These are phyloP conservation scores for Gossypium trilobum DNA, from an alignment of 441 rosid species.

Conservation along the genomic window DNA sequence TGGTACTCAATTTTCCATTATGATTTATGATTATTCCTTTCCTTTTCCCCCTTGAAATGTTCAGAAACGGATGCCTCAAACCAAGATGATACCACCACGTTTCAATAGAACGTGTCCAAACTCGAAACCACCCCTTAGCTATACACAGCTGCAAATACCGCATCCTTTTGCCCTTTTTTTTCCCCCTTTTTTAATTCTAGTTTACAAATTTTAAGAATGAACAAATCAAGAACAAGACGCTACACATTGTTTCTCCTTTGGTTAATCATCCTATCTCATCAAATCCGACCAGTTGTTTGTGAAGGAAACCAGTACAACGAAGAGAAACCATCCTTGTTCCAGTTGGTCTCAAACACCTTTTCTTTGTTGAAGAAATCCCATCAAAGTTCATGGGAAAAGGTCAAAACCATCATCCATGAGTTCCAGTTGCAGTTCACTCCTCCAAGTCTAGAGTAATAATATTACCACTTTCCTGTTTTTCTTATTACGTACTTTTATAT, in stretches of 20 bases:
- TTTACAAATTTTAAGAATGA: conserved; percentile 11
- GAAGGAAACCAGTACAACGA: conserved; percentile 19
- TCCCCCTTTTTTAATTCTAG: background rate
- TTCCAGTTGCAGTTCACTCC: conserved; percentile 39
- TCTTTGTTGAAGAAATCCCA: conserved; percentile 29
- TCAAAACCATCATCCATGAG: conserved; percentile 34
- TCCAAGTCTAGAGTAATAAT: conserved; percentile 51
- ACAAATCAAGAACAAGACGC: conserved; percentile 6
- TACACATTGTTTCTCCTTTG: background rate
- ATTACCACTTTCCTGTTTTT: no score
- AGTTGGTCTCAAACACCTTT: conserved; percentile 22
- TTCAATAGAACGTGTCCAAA: background rate
- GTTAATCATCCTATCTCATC: conserved; percentile 15
- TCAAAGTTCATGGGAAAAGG: conserved; percentile 42
- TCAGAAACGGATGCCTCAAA: conserved; percentile 7
- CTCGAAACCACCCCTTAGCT: background rate
- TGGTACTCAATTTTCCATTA: no score
- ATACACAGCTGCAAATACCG: background rate
- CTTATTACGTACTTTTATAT: background rate
- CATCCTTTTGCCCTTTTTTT: background rate
- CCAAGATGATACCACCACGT: conserved; percentile 18
- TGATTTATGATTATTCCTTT: no score
- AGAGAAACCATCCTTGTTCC: conserved; percentile 29
- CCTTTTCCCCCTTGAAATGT: background rate
- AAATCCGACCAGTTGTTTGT: background rate